A percentile compares a stretch with the other conserved stretches of the same genome.
These are phyloP conservation scores for Piper betle DNA, from an alignment of 164 flowering plant species.

Conservation along the genomic window DNA sequence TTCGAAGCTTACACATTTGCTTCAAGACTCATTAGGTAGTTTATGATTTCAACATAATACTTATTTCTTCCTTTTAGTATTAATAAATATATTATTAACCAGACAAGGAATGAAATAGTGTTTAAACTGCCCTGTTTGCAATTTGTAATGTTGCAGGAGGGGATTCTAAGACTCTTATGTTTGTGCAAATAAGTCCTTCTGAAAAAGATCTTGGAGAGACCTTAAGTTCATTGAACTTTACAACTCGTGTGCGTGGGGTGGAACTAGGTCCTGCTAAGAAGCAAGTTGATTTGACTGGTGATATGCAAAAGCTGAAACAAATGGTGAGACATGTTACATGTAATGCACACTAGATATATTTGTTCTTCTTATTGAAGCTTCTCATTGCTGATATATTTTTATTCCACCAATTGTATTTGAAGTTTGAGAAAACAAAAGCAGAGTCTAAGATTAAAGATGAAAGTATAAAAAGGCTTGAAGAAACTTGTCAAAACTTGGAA, in stretches of 20 bases:
- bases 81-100: too few species aligned
- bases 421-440: constrained; percentile 70
- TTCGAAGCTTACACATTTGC: constrained; percentile 83
- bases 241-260: constrained; percentile 73
- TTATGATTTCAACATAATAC: not conserved
- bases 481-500: constrained; percentile 53
- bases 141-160: constrained; percentile 42
- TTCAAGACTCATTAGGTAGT: constrained; percentile 81
- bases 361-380: not conserved
- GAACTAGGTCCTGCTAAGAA: constrained; percentile 77
- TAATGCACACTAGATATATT: not conserved
- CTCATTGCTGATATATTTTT: not conserved
- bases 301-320: constrained; percentile 57
- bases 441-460: constrained; percentile 68
- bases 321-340: constrained; percentile 25
- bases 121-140: not conserved
- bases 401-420: constrained; percentile 1
- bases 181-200: constrained; percentile 88
- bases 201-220: constrained; percentile 74
- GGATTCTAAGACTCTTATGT: constrained; percentile 78
- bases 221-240: constrained; percentile 78
- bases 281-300: constrained; percentile 55
- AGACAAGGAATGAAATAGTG: not conserved
- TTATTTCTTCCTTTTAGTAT: not conserved
- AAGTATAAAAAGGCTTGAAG: constrained; percentile 51